Evolutionary conservation across 164 flowering plant species (phyloP).

Genomic region (Houttuynia cordata): DNA sequence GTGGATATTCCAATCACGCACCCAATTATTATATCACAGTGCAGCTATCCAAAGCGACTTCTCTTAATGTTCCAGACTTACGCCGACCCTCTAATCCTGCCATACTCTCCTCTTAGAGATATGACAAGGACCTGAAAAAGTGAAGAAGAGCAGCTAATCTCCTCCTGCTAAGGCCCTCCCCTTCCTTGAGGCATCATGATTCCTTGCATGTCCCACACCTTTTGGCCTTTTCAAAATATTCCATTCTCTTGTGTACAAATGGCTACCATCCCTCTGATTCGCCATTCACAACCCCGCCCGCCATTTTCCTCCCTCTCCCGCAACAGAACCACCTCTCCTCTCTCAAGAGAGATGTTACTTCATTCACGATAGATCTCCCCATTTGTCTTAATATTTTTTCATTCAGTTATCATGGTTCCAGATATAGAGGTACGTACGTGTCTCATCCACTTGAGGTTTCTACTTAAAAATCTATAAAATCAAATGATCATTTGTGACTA

Average conservation of each 20-base stretch:
- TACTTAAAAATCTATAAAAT: background rate
- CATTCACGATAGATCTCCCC: slow-evolving; percentile 8
- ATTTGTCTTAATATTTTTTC: slow-evolving; percentile 7
- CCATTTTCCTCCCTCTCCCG: slow-evolving; percentile 3
- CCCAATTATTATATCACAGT: slow-evolving; percentile 15
- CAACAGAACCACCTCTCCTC: background rate
- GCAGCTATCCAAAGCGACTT: slow-evolving; percentile 26
- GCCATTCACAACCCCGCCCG: slow-evolving; percentile 12
- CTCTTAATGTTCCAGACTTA: slow-evolving; percentile 18
- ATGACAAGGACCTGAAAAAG: slow-evolving; percentile 15
- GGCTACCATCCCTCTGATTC: slow-evolving; percentile 31
- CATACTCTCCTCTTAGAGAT: slow-evolving; percentile 1
- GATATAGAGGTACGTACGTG: slow-evolving; percentile 41
- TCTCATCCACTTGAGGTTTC: no score
- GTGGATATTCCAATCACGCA: slow-evolving; percentile 27
- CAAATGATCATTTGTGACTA: background rate
- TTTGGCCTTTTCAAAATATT: slow-evolving; percentile 41
- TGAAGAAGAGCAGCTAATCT: background rate
- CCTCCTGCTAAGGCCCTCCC: background rate
- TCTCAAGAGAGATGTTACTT: background rate
- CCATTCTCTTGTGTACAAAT: slow-evolving; percentile 23
- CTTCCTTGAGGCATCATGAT: slow-evolving; percentile 17
- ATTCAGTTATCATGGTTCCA: slow-evolving; percentile 32
- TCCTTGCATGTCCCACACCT: slow-evolving; percentile 65
- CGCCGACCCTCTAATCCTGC: slow-evolving; percentile 12